Conservation (phyloP, 352 stramenopile genomes). For the Globisporangium yorkense region DNA sequence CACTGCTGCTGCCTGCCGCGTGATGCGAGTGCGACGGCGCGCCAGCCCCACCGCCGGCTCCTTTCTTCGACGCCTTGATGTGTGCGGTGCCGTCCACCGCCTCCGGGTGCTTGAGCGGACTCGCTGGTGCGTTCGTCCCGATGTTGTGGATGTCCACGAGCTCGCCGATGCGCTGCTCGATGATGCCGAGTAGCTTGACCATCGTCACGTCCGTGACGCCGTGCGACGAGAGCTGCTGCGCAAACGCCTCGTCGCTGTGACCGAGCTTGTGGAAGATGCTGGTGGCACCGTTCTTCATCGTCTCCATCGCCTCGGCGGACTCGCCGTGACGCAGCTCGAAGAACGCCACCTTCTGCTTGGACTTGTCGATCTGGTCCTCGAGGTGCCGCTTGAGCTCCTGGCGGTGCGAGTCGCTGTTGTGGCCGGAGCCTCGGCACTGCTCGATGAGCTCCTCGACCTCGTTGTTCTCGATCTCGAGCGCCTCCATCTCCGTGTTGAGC, state of each 20-base stretch:
- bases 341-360: slow-evolving; percentile 62
- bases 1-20: not conserved
- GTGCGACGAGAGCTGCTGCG: slow-evolving; percentile 56
- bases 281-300: slow-evolving; percentile 67
- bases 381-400: slow-evolving; percentile 62
- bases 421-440: slow-evolving; percentile 50
- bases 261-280: slow-evolving; percentile 82
- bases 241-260: slow-evolving; percentile 67
- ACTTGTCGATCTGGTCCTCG: slow-evolving; percentile 83
- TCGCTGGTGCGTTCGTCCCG: slow-evolving; percentile 44
- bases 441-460: slow-evolving; percentile 53
- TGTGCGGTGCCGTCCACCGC: slow-evolving; percentile 1
- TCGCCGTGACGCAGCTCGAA: slow-evolving; percentile 65
- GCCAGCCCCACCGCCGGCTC: slow-evolving; percentile 1
- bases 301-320: slow-evolving; percentile 52
- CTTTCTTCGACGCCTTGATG: slow-evolving; percentile 21
- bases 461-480: slow-evolving; percentile 83
- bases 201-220: slow-evolving; percentile 81
- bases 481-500: slow-evolving; percentile 89
- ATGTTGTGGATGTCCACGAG: slow-evolving; percentile 87
- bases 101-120: slow-evolving; percentile 18
- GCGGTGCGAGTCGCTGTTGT: slow-evolving; percentile 48
- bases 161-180: slow-evolving; percentile 82
- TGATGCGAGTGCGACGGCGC: not conserved
- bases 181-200: slow-evolving; percentile 70